A percentile compares a stretch with the other conserved stretches of the same genome.
These are phyloP conservation scores for Exophiala calicioides DNA, from an alignment of 2,329 filamentous ascomycete genomes.

Conservation along the genomic window DNA sequence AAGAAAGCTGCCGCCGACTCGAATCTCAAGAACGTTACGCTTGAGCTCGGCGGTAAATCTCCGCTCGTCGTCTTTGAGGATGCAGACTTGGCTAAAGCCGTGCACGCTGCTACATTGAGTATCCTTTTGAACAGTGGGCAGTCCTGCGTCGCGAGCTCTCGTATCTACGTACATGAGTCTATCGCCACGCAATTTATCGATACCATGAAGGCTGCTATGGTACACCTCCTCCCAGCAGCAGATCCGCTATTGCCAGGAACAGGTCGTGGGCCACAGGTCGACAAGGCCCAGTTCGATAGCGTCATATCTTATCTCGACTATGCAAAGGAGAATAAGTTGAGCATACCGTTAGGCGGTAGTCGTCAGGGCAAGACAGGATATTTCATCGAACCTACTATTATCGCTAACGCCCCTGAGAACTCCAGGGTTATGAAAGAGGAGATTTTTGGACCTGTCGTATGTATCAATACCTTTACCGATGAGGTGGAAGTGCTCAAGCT, in stretches of 20 bases:
- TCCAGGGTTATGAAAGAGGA: constrained; percentile 60
- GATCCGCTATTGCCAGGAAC: constrained; percentile 44
- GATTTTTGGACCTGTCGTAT: constrained; percentile 65
- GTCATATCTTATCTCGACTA: constrained; percentile 60
- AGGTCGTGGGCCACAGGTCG: constrained; percentile 64
- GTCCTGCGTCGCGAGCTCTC: constrained; percentile 55
- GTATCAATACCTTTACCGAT: constrained; percentile 61
- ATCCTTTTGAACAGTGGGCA: constrained; percentile 64
- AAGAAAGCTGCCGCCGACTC: constrained; percentile 35
- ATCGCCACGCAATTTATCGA: constrained; percentile 54
- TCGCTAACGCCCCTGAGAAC: constrained; percentile 58
- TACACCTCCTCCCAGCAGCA: constrained; percentile 31
- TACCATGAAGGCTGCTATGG: constrained; percentile 50
- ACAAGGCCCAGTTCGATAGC: constrained; percentile 64
- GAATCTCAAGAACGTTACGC: constrained; percentile 40
- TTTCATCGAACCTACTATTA: constrained; percentile 61
- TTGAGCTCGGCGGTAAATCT: constrained; percentile 42
- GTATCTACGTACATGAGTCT: constrained; percentile 59
- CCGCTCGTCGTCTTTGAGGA: constrained; percentile 41
- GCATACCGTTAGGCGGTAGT: constrained; percentile 54
- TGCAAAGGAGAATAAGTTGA: constrained; percentile 55
- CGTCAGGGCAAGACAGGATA: constrained; percentile 51
- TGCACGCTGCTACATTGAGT: constrained; percentile 50
- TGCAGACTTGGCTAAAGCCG: constrained; percentile 40
- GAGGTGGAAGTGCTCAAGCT: constrained; percentile 62